phyloP scores from a whole-genome alignment of 2,329 filamentous ascomycete species.

The Colletotrichum sansevieriae region DNA sequence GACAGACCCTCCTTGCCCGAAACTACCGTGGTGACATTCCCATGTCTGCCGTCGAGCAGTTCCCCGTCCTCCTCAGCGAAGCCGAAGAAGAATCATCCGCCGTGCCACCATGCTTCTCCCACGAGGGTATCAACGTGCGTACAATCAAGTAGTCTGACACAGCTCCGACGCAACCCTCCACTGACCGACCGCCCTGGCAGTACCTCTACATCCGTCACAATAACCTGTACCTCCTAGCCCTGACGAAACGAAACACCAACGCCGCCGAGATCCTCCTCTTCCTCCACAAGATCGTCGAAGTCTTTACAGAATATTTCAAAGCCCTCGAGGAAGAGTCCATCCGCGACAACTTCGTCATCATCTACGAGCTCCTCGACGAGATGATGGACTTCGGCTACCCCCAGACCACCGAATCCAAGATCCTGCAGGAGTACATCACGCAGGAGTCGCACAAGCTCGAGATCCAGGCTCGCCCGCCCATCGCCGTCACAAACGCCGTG shows the following conservation, averaged over 20 bases:
- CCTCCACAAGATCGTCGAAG: slow-evolving; percentile 97
- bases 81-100: slow-evolving; percentile 99
- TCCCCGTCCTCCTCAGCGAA: slow-evolving; percentile 94
- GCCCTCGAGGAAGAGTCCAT: slow-evolving; percentile 98
- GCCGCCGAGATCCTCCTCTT: slow-evolving; percentile 98
- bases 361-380: slow-evolving; percentile 98
- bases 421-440: slow-evolving; percentile 98
- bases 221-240: slow-evolving; percentile 96
- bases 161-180: slow-evolving; percentile 29
- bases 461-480: slow-evolving; percentile 93
- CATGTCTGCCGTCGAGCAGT: slow-evolving; percentile 99
- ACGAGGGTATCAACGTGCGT: slow-evolving; percentile 96
- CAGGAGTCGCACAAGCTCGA: slow-evolving; percentile 99
- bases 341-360: slow-evolving; percentile 98
- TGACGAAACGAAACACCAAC: slow-evolving; percentile 99
- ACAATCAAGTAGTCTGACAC: background rate
- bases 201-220: slow-evolving; percentile 99
- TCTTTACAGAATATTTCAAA: slow-evolving; percentile 99
- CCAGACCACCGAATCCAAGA: slow-evolving; percentile 98
- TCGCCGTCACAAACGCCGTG: slow-evolving; percentile 97
- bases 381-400: slow-evolving; percentile 99
- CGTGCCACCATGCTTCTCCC: slow-evolving; percentile 96
- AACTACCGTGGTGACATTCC: slow-evolving; percentile 99
- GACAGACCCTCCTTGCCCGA: slow-evolving; percentile 93
- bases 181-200: slow-evolving; percentile 57